Evolutionary conservation across 2,329 filamentous ascomycete species (phyloP), one percentile per base, ranked within the genome.

Genomic region (Neonectria neomacrospora): DNA sequence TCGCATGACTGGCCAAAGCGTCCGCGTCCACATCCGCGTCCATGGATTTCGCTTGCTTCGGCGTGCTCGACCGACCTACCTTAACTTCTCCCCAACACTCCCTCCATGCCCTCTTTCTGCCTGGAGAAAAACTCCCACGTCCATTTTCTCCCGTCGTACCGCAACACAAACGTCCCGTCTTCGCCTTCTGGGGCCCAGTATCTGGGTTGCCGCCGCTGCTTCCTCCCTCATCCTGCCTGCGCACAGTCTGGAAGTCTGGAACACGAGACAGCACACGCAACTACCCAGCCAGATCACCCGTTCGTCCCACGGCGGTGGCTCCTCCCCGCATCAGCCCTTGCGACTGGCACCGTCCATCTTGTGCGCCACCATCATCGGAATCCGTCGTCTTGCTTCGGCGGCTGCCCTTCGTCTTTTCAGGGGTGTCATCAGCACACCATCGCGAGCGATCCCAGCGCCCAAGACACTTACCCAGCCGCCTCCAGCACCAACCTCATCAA

Each of bases 381-480:
- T 44, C 16, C 48, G 30, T 26, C 47, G 34, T 52, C 47, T 45
- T 58, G 41, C 48, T 48, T 9, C n/a, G 26, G 39, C 30, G 18
- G 30, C 48, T 53, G 14, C 30, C 22, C 28, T 41, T 45, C 20
- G 50, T 30, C 47, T 44, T 50, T 53, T 59, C 56, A 53, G 56
- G 56, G 56, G 48, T 59, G 56, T 32, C 56, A 59, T 59, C 56
- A 53, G 50, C 48, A 16, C 50, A 47, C 47, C n/a, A 32, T 18
- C 41, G 28, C 50, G 34, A 30, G 56, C 56, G 28, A 59, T 23
- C 23, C 22, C 26, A 16, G 48, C 18, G 42, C 50, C 26, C 23
- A 26, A n/a, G 50, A 32, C 37, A 32, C 23, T 50, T 32, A 48
- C 9, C 47, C 28, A 18, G 26, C 28, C 28, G 44, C 16, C 28